These are phyloP conservation scores for Cyphellophora europaea DNA, from an alignment of 2,329 filamentous ascomycete species.

Conservation along the genomic window DNA sequence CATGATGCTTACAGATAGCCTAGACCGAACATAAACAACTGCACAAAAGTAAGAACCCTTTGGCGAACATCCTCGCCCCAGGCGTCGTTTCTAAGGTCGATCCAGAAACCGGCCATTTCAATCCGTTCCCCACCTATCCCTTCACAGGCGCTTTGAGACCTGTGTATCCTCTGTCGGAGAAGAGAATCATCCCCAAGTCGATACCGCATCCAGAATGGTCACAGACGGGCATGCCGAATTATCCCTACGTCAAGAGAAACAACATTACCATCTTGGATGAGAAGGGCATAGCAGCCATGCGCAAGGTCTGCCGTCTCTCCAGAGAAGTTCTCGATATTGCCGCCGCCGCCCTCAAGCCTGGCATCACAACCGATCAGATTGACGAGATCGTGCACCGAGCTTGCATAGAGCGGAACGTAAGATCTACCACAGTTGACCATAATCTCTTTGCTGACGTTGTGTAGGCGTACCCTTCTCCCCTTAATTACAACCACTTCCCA, in stretches of 20 bases:
- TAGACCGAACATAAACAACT: constrained; percentile 73
- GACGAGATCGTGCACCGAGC: constrained; percentile 93
- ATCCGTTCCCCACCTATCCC: constrained; percentile 81
- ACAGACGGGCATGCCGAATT: constrained; percentile 67
- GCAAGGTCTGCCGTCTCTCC: constrained; percentile 77
- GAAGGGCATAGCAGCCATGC: constrained; percentile 78
- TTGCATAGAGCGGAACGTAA: constrained; percentile 81
- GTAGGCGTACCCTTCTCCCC: constrained; percentile 88
- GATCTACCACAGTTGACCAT: constrained; percentile 23
- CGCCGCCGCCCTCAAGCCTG: constrained; percentile 73
- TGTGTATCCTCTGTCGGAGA: constrained; percentile 72
- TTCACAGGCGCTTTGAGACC: constrained; percentile 77
- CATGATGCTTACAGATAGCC: constrained; percentile 8
- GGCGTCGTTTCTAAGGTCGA: constrained; percentile 84
- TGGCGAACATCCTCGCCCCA: constrained; percentile 65
- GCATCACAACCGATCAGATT: constrained; percentile 90
- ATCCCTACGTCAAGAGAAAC: constrained; percentile 59
- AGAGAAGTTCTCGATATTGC: constrained; percentile 91
- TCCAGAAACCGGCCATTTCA: constrained; percentile 80
- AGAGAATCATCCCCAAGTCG: constrained; percentile 63
- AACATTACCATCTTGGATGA: constrained; percentile 77
- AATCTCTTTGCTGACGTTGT: constrained; percentile 3
- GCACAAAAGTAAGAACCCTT: constrained; percentile 71
- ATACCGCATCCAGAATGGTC: constrained; percentile 86
- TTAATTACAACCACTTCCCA: constrained; percentile 94